Percentiles rank a stretch among this genome's conserved stretches.
Conservation (phyloP, 2,329 filamentous ascomycete genomes). For the Capronia americana region DNA sequence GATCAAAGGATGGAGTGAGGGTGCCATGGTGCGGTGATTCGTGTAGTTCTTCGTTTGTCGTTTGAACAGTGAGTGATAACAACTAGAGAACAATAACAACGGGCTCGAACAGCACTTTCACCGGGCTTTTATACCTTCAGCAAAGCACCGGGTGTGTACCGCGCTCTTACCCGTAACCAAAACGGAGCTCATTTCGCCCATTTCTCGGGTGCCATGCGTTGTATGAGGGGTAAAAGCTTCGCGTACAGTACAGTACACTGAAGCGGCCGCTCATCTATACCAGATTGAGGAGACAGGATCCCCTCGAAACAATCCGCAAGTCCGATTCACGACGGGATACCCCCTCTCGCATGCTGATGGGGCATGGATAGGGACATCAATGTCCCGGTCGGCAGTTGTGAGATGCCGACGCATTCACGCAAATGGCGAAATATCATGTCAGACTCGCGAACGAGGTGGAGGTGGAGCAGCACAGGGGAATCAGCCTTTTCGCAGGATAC, state of each 20-base stretch:
- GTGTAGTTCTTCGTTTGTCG: not conserved
- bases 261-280: slow-evolving; percentile 16
- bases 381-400: slow-evolving; percentile 19
- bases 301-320: slow-evolving; percentile 18
- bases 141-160: slow-evolving; percentile 3
- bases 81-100: not conserved
- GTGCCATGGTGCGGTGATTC: slow-evolving; percentile 34
- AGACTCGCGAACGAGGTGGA: slow-evolving; percentile 18
- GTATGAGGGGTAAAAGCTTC: slow-evolving; percentile 17
- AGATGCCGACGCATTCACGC: not conserved
- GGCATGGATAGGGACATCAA: not conserved
- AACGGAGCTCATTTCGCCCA: not conserved
- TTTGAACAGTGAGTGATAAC: not conserved
- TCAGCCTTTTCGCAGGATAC: not conserved
- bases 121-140: slow-evolving; percentile 10
- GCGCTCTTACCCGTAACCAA: slow-evolving; percentile 9
- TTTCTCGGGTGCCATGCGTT: slow-evolving; percentile 4
- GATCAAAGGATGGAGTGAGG: slow-evolving; percentile 66
- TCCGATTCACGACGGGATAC: slow-evolving; percentile 2
- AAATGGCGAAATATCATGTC: slow-evolving; percentile 17
- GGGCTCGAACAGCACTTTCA: not conserved
- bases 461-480: not conserved
- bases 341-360: not conserved
- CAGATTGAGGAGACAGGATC: slow-evolving; percentile 9
- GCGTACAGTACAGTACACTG: not conserved